phyloP scores from a whole-genome alignment of 2,329 filamentous ascomycete species.

The Aspergillus fumigatiaffinis region DNA sequence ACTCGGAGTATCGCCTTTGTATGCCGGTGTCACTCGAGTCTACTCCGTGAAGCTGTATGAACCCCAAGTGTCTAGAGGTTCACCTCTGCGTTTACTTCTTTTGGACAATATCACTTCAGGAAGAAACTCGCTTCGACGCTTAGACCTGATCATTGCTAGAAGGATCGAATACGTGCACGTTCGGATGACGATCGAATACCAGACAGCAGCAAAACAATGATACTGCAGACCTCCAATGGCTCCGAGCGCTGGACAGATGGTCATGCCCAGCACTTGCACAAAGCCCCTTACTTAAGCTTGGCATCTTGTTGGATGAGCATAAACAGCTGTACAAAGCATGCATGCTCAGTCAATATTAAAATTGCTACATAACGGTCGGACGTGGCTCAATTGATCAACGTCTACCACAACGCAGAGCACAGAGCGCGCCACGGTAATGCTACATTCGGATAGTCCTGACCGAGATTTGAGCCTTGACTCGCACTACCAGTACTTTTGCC shows the following conservation, averaged over 20 bases:
- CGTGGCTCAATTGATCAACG: not conserved
- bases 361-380: not conserved
- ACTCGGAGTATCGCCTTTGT: not conserved
- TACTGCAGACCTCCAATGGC: too few species aligned
- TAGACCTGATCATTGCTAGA: too few species aligned
- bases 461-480: not conserved
- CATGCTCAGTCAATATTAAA: not conserved
- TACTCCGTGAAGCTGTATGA: too few species aligned
- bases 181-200: too few species aligned
- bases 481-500: not conserved
- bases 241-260: not conserved
- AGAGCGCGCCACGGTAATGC: not conserved
- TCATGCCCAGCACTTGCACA: not conserved
- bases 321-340: not conserved
- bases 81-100: too few species aligned
- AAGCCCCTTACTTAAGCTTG: not conserved
- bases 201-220: too few species aligned
- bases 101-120: too few species aligned
- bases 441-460: not conserved
- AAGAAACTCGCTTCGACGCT: too few species aligned
- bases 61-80: too few species aligned
- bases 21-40: not conserved
- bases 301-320: not conserved
- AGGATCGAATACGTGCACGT: too few species aligned
- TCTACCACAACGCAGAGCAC: not conserved